These are phyloP conservation scores for Lasiodiplodia gonubiensis DNA, from an alignment of 2,329 filamentous ascomycete genomes.

Conservation along the genomic window DNA sequence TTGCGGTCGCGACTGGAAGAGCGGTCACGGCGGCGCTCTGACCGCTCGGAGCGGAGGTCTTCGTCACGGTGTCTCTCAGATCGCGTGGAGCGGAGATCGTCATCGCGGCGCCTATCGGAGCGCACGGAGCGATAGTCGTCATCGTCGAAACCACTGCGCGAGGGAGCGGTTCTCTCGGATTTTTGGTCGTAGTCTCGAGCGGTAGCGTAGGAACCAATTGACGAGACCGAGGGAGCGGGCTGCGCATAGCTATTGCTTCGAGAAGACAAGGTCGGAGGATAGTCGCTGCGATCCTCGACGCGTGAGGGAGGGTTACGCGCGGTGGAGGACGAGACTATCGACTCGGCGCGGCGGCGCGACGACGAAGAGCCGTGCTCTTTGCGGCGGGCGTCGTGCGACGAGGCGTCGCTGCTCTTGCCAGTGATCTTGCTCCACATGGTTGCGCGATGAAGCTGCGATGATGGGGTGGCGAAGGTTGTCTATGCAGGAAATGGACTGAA, in stretches of 20 bases:
- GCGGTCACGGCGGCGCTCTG: conserved; percentile 34
- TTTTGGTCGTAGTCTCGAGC: conserved; percentile 25
- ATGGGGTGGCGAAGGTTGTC: conserved; percentile 15
- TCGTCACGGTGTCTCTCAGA: conserved; percentile 34
- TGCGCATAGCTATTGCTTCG: conserved; percentile 17
- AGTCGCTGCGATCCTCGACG: conserved; percentile 31
- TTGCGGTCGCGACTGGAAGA: conserved; percentile 41
- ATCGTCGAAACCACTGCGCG: conserved; percentile 24
- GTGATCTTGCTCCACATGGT: conserved; percentile 48
- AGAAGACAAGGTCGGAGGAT: conserved; percentile 25
- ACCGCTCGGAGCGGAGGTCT: conserved; percentile 24
- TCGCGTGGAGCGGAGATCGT: conserved; percentile 27
- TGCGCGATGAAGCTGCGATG: conserved; percentile 9
- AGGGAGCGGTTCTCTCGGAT: conserved; percentile 24
- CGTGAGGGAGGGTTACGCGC: conserved; percentile 31
- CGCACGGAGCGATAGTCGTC: conserved; percentile 23
- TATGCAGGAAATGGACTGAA: conserved; percentile 21
- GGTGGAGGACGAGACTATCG: conserved; percentile 35
- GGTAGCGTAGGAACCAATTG: conserved; percentile 27
- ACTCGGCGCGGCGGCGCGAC: conserved; percentile 43
- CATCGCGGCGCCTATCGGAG: conserved; percentile 33
- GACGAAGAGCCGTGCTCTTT: conserved; percentile 33
- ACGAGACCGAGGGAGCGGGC: conserved; percentile 14
- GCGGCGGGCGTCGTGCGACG: conserved; percentile 38
- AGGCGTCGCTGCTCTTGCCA: conserved; percentile 42